Evolutionary conservation across 352 stramenopile genomes (phyloP).

Genomic region (Elongisporangium prolatum): DNA sequence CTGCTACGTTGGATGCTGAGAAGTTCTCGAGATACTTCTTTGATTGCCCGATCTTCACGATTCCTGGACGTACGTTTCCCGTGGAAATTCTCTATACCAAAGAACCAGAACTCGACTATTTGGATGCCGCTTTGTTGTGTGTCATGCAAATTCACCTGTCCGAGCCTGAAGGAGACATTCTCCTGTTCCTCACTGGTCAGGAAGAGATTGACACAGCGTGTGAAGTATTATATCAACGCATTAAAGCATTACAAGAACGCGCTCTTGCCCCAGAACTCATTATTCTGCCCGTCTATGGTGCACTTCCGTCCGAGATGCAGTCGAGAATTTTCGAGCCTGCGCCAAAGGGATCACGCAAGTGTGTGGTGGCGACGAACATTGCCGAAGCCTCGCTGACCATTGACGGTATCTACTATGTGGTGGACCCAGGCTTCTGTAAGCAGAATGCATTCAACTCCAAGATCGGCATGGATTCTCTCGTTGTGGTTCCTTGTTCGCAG

Average conservation of each 20-base stretch:
- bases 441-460: constrained; percentile 99
- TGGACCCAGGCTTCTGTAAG: constrained; percentile 96
- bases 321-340: constrained; percentile 98
- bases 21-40: constrained; percentile 99
- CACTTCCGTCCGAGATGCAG: constrained; percentile 98
- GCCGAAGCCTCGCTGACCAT: constrained; percentile 99
- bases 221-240: constrained; percentile 96
- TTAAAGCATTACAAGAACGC: constrained; percentile 93
- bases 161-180: constrained; percentile 97
- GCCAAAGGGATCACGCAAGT: constrained; percentile 94
- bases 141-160: constrained; percentile 99
- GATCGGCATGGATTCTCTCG: constrained; percentile 98
- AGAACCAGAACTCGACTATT: constrained; percentile 97
- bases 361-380: constrained; percentile 99
- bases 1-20: constrained; percentile 96
- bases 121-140: constrained; percentile 96
- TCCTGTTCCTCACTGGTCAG: constrained; percentile 99
- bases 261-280: constrained; percentile 96
- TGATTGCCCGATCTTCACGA: constrained; percentile 98
- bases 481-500: constrained; percentile 98
- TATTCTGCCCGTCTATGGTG: constrained; percentile 97
- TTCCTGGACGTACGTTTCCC: constrained; percentile 96
- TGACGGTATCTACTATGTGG: constrained; percentile 95
- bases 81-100: constrained; percentile 99
- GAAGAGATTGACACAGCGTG: constrained; percentile 99